These are phyloP conservation scores for Penicillium sp. DNA, from an alignment of 2,329 filamentous ascomycete genomes.

Conservation along the genomic window DNA sequence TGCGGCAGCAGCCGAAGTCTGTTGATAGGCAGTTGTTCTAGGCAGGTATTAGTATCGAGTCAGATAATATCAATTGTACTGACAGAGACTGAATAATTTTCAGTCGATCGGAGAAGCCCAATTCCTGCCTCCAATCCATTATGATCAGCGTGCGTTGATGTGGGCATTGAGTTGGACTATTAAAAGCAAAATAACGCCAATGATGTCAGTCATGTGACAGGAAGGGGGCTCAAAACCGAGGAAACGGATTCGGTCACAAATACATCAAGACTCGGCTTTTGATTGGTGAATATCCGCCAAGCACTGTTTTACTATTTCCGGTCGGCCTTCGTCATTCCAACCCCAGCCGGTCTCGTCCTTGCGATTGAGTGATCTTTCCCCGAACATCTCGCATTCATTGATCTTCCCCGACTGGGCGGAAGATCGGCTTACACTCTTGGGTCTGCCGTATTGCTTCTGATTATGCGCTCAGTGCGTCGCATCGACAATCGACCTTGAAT, in stretches of 20 bases:
- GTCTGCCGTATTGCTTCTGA: conserved; percentile 14
- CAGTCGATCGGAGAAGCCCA: conserved; percentile 58
- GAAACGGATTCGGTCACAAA: background rate
- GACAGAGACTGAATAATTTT: conserved; percentile 59
- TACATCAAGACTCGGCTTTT: background rate
- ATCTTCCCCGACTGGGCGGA: conserved; percentile 10
- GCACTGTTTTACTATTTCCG: conserved; percentile 6
- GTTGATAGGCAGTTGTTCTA: conserved; percentile 48
- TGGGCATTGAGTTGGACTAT: no score
- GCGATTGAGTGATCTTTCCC: conserved; percentile 18
- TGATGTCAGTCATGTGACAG: conserved; percentile 23
- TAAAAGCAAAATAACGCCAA: no score
- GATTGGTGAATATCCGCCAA: background rate
- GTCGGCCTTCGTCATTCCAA: conserved; percentile 21
- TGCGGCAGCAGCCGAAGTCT: conserved; percentile 40
- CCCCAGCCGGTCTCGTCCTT: conserved; percentile 19
- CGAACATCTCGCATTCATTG: conserved; percentile 15
- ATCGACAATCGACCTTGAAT: conserved; percentile 24
- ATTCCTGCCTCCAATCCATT: conserved; percentile 46
- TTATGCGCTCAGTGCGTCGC: conserved; percentile 31
- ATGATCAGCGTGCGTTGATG: no score
- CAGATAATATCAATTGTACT: conserved; percentile 27
- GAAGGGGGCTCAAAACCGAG: conserved; percentile 1
- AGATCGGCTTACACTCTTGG: conserved; percentile 1
- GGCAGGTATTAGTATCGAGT: conserved; percentile 11